These are phyloP conservation scores for Cyberlindnera mrakii DNA, from an alignment of 805 yeast genomes.

Conservation along the genomic window DNA sequence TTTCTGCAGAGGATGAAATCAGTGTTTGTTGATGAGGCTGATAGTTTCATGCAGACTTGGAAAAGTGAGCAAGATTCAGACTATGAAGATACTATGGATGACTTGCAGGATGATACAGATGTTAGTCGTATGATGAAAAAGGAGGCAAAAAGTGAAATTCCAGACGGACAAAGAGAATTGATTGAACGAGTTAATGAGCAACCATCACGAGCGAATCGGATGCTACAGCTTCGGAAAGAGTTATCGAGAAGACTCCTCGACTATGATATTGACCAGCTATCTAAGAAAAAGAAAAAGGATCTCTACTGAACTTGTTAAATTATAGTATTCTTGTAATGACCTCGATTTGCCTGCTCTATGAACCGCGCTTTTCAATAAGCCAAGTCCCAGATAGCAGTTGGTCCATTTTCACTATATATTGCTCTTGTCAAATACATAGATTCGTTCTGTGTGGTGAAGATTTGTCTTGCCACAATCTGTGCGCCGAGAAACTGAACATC, in stretches of 20 bases:
- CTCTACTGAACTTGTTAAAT: too few species aligned
- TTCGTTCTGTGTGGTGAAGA: conserved; percentile 61
- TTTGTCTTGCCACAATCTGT: conserved; percentile 80
- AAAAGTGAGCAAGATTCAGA: conserved; percentile 11
- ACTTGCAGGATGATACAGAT: conserved; percentile 47
- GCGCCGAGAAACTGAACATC: conserved; percentile 81
- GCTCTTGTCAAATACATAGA: conserved; percentile 58
- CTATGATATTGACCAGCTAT: too few species aligned
- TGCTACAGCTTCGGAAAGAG: too few species aligned
- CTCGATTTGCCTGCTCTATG: too few species aligned
- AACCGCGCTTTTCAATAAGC: conserved; percentile 20
- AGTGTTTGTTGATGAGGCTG: conserved; percentile 51
- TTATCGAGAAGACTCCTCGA: too few species aligned
- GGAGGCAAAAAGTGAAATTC: not conserved
- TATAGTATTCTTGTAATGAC: too few species aligned
- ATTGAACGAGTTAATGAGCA: not conserved
- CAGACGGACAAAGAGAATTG: conserved; percentile 1
- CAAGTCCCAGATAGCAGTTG: conserved; percentile 73
- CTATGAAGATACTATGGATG: not conserved
- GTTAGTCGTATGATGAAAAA: conserved; percentile 51
- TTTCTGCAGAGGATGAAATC: conserved; percentile 1
- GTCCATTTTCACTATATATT: conserved; percentile 74
- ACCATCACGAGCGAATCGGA: too few species aligned
- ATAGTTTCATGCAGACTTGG: conserved; percentile 73
- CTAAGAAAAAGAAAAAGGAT: not conserved